These are phyloP conservation scores for Lantana camara DNA, from an alignment of 257 asterid species.

Conservation along the genomic window DNA sequence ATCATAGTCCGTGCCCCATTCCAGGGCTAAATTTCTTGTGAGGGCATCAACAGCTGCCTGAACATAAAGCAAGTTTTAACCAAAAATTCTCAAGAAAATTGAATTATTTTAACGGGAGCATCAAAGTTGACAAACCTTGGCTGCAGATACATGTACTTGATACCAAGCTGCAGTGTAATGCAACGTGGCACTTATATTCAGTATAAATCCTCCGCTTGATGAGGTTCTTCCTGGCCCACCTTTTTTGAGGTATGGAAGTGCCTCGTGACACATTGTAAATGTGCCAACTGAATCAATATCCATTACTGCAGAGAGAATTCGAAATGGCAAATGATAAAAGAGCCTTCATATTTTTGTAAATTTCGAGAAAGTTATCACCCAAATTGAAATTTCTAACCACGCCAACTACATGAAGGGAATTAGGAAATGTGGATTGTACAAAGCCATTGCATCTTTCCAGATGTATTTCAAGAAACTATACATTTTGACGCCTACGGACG, in stretches of 20 bases:
- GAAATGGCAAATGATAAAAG: no score
- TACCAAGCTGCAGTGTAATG: slow-evolving; percentile 86
- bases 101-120: not conserved
- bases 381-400: no score
- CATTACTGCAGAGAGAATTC: slow-evolving; percentile 44
- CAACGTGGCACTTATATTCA: slow-evolving; percentile 80
- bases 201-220: slow-evolving; percentile 59
- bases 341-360: no score
- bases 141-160: slow-evolving; percentile 82
- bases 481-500: not conserved
- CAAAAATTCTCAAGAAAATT: not conserved
- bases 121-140: slow-evolving; percentile 57
- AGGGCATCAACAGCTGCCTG: slow-evolving; percentile 82
- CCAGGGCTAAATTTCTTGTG: slow-evolving; percentile 76
- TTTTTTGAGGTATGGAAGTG: slow-evolving; percentile 59
- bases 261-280: slow-evolving; percentile 80
- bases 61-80: slow-evolving; percentile 1
- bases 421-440: not conserved
- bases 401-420: no score
- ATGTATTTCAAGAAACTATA: not conserved
- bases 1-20: slow-evolving; percentile 87
- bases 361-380: no score
- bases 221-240: slow-evolving; percentile 58
- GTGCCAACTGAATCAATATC: slow-evolving; percentile 86
- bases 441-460: not conserved